phyloP scores from a whole-genome alignment of 2,329 filamentous ascomycete species.

The Periglandula ipomoeae region DNA sequence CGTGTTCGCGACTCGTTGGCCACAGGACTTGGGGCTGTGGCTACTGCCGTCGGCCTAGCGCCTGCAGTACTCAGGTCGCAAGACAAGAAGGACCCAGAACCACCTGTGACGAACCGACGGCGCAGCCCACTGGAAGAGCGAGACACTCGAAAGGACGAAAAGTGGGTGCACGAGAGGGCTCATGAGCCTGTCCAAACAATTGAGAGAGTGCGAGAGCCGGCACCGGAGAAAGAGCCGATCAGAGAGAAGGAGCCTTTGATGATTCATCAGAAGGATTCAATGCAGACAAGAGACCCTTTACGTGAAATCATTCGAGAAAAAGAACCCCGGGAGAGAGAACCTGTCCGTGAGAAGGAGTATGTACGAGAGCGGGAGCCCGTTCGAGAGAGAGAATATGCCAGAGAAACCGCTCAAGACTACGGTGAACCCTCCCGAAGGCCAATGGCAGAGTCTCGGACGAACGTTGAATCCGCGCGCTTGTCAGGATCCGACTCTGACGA shows the following conservation, averaged over 20 bases:
- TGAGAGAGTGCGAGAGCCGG: slow-evolving; percentile 5
- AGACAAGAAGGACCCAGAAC: slow-evolving; percentile 27
- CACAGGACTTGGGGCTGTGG: slow-evolving; percentile 38
- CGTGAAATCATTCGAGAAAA: slow-evolving; percentile 4
- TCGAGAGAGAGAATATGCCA: slow-evolving; percentile 28
- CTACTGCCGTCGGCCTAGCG: slow-evolving; percentile 36
- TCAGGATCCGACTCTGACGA: slow-evolving; percentile 33
- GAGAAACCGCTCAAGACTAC: slow-evolving; percentile 13
- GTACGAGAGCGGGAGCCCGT: slow-evolving; percentile 15
- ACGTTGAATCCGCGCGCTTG: slow-evolving; percentile 22
- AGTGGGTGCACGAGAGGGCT: slow-evolving; percentile 13
- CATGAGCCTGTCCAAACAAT: slow-evolving; percentile 8
- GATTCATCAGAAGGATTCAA: slow-evolving; percentile 3
- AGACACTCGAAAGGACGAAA: slow-evolving; percentile 14
- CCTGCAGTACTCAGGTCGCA: slow-evolving; percentile 27
- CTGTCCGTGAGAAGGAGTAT: slow-evolving; percentile 5
- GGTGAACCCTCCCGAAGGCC: slow-evolving; percentile 18
- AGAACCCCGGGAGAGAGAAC: slow-evolving; percentile 13
- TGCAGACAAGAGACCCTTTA: neutral
- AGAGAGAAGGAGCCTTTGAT: slow-evolving; percentile 1
- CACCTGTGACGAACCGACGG: slow-evolving; percentile 18
- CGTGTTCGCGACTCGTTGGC: slow-evolving; percentile 39
- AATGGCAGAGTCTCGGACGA: neutral
- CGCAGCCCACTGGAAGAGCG: slow-evolving; percentile 24
- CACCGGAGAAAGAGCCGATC: slow-evolving; percentile 1